These are phyloP conservation scores for Globisporangium emineosum DNA, from an alignment of 352 stramenopile genomes.

Conservation along the genomic window DNA sequence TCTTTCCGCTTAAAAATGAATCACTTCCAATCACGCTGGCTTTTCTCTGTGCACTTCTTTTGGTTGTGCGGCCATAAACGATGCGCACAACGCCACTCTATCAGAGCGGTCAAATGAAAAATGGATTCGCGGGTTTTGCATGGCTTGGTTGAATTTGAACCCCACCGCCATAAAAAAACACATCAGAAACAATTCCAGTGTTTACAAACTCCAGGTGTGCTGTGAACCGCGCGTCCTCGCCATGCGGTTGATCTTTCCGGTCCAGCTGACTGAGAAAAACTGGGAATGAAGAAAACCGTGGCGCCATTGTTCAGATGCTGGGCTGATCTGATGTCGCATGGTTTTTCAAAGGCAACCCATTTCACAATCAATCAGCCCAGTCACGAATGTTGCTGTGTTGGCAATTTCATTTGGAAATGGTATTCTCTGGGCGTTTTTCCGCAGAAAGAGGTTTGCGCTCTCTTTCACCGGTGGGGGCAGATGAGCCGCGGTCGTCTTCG, in stretches of 20 bases:
- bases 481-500: background rate
- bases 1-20: no score
- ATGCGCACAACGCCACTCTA: background rate
- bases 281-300: background rate
- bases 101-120: background rate
- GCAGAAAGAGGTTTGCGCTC: background rate
- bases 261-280: background rate
- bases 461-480: constrained; percentile 1
- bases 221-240: background rate
- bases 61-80: background rate
- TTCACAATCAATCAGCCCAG: no score
- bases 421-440: background rate
- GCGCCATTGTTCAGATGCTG: no score
- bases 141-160: background rate
- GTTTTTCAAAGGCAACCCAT: background rate
- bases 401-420: background rate
- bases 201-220: background rate
- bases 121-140: background rate
- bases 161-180: background rate
- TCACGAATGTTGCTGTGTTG: background rate
- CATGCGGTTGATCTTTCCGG: background rate
- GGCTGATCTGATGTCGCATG: background rate
- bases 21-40: background rate
- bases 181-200: background rate
- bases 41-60: background rate